Conservation (phyloP, 1,139 yeast genomes). For the Candida freyschussii region DNA sequence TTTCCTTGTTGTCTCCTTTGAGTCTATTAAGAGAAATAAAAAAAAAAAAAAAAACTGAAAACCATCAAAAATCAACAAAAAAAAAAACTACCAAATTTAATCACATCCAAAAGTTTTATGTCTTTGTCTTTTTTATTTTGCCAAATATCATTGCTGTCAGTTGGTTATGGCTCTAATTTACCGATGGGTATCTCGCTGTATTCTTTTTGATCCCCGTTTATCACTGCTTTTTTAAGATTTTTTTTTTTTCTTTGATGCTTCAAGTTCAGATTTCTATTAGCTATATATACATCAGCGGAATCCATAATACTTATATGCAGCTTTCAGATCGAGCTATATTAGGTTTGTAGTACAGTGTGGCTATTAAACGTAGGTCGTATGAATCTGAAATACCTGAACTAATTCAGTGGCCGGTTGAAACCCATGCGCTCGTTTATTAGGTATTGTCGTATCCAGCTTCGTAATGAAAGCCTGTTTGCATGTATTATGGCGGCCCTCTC, state of each 20-base stretch:
- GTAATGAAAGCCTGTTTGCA: too few relatives aligned
- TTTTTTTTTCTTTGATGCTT: slow-evolving; percentile 3
- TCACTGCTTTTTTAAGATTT: slow-evolving; percentile 1
- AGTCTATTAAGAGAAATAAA: slow-evolving; percentile 2
- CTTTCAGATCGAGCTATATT: too few relatives aligned
- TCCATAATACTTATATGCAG: too few relatives aligned
- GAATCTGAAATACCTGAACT: too few relatives aligned
- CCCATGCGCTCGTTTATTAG: neutral
- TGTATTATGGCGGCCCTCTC: too few relatives aligned
- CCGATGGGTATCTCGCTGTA: too few relatives aligned
- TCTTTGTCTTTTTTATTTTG: slow-evolving; percentile 3
- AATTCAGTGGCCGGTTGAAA: neutral
- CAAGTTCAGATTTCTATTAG: too few relatives aligned
- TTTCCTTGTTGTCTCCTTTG: slow-evolving; percentile 2
- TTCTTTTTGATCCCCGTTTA: neutral
- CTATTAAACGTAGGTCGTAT: too few relatives aligned
- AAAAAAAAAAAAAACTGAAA: slow-evolving; percentile 3
- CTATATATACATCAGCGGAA: too few relatives aligned
- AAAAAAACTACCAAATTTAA: neutral
- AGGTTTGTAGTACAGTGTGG: too few relatives aligned
- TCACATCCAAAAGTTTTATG: slow-evolving; percentile 6
- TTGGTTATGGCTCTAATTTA: too few relatives aligned
- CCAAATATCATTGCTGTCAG: neutral
- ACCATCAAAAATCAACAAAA: slow-evolving; percentile 3
- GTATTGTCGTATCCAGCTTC: too few relatives aligned